A percentile compares a stretch with the other conserved stretches of the same genome.
Evolutionary conservation across 108 stramenopile genomes (phyloP).

Genomic region (Epithemia pelagica): DNA sequence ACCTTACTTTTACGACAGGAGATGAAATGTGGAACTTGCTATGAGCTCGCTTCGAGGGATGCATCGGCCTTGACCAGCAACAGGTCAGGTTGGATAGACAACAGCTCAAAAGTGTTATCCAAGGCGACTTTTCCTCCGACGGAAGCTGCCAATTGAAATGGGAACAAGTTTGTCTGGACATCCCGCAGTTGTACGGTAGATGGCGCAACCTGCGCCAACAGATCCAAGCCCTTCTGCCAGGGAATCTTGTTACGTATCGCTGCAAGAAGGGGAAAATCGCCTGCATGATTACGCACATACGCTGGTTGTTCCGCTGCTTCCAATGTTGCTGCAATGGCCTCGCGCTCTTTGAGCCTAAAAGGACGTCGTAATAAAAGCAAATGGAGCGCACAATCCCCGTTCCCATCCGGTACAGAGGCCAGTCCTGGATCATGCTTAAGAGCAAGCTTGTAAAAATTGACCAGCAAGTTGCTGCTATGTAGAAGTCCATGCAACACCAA

Average conservation of each 20-base stretch:
- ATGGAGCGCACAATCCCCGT: conserved; percentile 36
- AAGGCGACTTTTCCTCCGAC: conserved; percentile 28
- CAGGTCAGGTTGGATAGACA: conserved; percentile 14
- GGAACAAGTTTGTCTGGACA: conserved; percentile 23
- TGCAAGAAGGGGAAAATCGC: conserved; percentile 26
- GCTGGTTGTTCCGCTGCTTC: conserved; percentile 26
- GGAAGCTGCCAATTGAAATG: conserved; percentile 33
- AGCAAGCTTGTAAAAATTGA: conserved; percentile 26
- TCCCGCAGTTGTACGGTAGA: conserved; percentile 18
- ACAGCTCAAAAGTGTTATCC: conserved; percentile 22
- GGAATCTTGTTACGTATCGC: conserved; percentile 31
- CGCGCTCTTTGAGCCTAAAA: conserved; percentile 29
- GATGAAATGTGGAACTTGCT: background rate
- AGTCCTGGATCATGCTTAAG: conserved; percentile 23
- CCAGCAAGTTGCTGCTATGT: conserved; percentile 1
- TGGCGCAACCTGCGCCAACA: conserved; percentile 16
- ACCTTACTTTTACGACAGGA: no score
- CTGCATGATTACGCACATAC: conserved; percentile 14
- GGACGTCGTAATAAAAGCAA: conserved; percentile 19
- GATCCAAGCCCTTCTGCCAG: conserved; percentile 30
- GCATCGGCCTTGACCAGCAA: no score
- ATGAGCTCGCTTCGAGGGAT: background rate
- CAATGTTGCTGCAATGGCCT: conserved; percentile 14
- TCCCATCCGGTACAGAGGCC: conserved; percentile 16
- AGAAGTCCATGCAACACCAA: conserved; percentile 13